Evolutionary conservation across 352 stramenopile genomes (phyloP), one percentile per base, ranked within the genome.

Genomic region (Paralagenidium karlingii): DNA sequence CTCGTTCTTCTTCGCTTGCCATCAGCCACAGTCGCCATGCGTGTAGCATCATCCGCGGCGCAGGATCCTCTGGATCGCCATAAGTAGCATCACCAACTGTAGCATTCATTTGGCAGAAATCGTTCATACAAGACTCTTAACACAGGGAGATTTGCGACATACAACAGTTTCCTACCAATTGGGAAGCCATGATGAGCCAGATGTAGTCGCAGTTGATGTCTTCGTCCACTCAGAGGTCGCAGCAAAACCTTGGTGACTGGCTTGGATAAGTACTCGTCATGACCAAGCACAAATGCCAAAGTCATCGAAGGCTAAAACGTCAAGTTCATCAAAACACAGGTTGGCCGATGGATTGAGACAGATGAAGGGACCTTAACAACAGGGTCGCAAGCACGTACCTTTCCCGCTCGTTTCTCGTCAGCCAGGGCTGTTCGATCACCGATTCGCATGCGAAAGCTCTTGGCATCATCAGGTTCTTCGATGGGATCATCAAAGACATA

Each of bases 161-260:
- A 25, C 7, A 40, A 10, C 8, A 26, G 12, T 43, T 43, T 34
- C n/a, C n/a, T n/a, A n/a, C n/a, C 45, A 13, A 89, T 89, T 13
- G 76, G 76, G 34, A 79, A 86, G 7, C 71, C 71, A 38, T 82
- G 58, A 37, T 86, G 68, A 3, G 68, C 58, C 9, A 85, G 45
- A 20, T 94, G 82, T 16, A 94, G 59, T 1, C 82, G 70, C 30
- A 94, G 43, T 47, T 94, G 82, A 43, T 94, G 82, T 19, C 82
- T 58, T 2, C 82, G 68, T 5, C 82, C 82, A 25, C 70, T 88
- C 13, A 89, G 42, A 11, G 80, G 82, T 18, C 70, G 60, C 46
- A 94, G 40, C 8, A 87, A 26, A 8, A 94, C 70, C 49, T 94
- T 94, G 10, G 82, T 85, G 32, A 93, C 71, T 3, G 63, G 53